A percentile compares a stretch with the other conserved stretches of the same genome.
Evolutionary conservation across 2,329 filamentous ascomycete species (phyloP).

Genomic region (Ophiocordyceps sinensis): DNA sequence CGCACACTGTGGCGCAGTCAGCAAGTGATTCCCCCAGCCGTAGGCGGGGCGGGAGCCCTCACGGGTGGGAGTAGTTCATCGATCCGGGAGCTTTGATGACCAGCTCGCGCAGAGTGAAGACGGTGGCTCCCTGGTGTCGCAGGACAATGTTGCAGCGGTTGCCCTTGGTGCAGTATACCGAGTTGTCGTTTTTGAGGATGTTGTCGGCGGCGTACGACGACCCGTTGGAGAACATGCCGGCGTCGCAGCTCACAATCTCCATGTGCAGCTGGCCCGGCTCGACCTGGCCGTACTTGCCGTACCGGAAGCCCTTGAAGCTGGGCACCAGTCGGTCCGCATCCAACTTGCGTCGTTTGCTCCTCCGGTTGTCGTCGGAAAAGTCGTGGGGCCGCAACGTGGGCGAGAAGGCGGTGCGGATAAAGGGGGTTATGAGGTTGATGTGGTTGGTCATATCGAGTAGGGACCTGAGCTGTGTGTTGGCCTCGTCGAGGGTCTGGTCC

Average conservation of each 20-base stretch:
- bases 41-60: constrained; percentile 24
- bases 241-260: constrained; percentile 84
- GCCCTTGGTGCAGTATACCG: constrained; percentile 84
- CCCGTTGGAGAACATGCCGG: constrained; percentile 54
- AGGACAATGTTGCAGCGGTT: constrained; percentile 78
- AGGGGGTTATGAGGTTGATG: constrained; percentile 12
- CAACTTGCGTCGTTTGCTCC: constrained; percentile 55
- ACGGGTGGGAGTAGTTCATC: constrained; percentile 72
- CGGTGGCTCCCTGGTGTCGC: constrained; percentile 62
- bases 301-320: constrained; percentile 48
- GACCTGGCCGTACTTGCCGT: constrained; percentile 78
- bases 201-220: constrained; percentile 59
- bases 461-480: constrained; percentile 27
- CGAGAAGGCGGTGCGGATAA: constrained; percentile 17
- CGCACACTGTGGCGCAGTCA: constrained; percentile 46
- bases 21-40: not conserved
- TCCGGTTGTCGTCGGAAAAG: constrained; percentile 31
- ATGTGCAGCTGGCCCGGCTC: constrained; percentile 68
- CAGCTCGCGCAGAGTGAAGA: constrained; percentile 73
- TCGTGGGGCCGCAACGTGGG: constrained; percentile 22
- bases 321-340: constrained; percentile 44
- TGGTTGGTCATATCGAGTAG: constrained; percentile 25
- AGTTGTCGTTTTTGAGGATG: constrained; percentile 65
- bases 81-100: constrained; percentile 72
- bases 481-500: constrained; percentile 24